Evolutionary conservation across 2,329 filamentous ascomycete species (phyloP).

Genomic region (Microthyrium microscopicum): DNA sequence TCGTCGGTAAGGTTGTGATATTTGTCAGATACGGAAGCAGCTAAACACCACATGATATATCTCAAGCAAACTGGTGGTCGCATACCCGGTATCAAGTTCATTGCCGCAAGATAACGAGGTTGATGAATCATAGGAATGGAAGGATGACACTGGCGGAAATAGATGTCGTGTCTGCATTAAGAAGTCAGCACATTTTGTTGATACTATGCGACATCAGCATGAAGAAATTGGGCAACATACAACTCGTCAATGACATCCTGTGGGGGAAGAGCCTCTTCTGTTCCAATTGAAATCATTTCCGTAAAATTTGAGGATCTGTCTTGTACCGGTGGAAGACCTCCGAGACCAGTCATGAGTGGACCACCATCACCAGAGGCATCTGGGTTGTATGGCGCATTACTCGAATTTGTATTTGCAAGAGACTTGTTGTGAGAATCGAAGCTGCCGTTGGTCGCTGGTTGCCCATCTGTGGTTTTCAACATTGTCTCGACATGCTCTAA

Average conservation of each 20-base stretch:
- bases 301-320: no score
- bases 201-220: no score
- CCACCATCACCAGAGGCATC: no score
- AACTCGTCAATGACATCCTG: slow-evolving; percentile 74
- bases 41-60: slow-evolving; percentile 92
- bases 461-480: slow-evolving; percentile 50
- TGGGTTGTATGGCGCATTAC: no score
- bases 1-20: slow-evolving; percentile 65
- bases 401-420: no score
- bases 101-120: slow-evolving; percentile 69
- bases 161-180: slow-evolving; percentile 52
- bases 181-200: background rate
- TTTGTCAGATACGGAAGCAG: slow-evolving; percentile 72
- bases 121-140: slow-evolving; percentile 80
- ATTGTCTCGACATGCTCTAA: slow-evolving; percentile 85
- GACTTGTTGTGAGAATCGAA: no score
- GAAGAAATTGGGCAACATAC: slow-evolving; percentile 27
- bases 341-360: no score
- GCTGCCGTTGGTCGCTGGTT: no score
- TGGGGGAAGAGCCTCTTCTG: slow-evolving; percentile 67
- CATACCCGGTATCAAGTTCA: slow-evolving; percentile 75
- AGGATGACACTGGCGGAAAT: slow-evolving; percentile 79
- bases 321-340: no score
- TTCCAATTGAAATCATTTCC: slow-evolving; percentile 70
- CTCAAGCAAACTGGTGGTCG: slow-evolving; percentile 75